phyloP scores from a whole-genome alignment of 1,139 yeast species.

The Hemisphaericaspora xylanilytica region DNA sequence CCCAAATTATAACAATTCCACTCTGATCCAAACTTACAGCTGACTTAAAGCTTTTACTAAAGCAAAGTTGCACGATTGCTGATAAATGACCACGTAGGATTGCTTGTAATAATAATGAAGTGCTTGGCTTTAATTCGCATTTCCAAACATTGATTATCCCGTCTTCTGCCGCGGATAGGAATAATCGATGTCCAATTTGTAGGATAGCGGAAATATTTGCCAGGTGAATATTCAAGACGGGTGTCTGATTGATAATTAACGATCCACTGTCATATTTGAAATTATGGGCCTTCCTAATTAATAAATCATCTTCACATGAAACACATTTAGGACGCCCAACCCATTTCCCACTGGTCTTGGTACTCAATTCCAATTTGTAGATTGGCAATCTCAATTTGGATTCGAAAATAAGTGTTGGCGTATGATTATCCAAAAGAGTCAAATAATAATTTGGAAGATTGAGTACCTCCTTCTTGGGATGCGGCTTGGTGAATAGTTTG shows the following conservation, averaged over 20 bases:
- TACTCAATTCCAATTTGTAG: constrained; percentile 37
- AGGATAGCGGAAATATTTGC: constrained; percentile 33
- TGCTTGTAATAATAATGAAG: constrained; percentile 41
- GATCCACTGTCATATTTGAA: constrained; percentile 32
- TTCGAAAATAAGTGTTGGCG: constrained; percentile 35
- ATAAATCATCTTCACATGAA: constrained; percentile 37
- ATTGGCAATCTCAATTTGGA: constrained; percentile 36
- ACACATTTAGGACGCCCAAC: constrained; percentile 42
- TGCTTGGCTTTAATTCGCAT: constrained; percentile 24
- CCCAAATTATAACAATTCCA: constrained; percentile 61
- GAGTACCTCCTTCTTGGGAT: constrained; percentile 48
- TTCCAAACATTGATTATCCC: constrained; percentile 61
- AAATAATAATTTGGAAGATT: constrained; percentile 36
- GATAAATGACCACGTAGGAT: constrained; percentile 55
- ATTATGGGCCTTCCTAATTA: constrained; percentile 34
- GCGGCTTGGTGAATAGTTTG: constrained; percentile 65
- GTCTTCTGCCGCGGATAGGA: constrained; percentile 54
- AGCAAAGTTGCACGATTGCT: constrained; percentile 39
- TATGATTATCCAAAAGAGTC: constrained; percentile 19
- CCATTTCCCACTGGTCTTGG: constrained; percentile 39
- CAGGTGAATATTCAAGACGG: constrained; percentile 43
- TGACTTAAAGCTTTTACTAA: constrained; percentile 50
- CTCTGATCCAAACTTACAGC: constrained; percentile 49
- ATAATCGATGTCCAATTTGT: constrained; percentile 36
- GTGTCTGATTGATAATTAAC: constrained; percentile 39